These are phyloP conservation scores for Dissophora ornata DNA, from an alignment of 192 early-diverging fungal genomes.

Conservation along the genomic window DNA sequence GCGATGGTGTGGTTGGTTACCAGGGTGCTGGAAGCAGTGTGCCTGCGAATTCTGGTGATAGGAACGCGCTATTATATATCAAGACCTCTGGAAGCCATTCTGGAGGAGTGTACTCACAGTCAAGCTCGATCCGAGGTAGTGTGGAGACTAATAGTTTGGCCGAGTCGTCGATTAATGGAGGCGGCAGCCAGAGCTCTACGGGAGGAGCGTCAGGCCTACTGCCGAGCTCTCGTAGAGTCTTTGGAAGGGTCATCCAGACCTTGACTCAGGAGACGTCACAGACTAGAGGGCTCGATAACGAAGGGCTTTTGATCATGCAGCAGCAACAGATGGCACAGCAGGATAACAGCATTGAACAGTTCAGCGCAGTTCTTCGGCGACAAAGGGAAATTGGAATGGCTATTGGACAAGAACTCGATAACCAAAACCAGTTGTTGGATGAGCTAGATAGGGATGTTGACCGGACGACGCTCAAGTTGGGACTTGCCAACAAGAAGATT, in stretches of 20 bases:
- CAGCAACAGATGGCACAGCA: constrained; percentile 83
- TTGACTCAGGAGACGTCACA: constrained; percentile 79
- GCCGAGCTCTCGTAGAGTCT: constrained; percentile 63
- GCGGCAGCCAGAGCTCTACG: too few relatives aligned
- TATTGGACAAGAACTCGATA: constrained; percentile 91
- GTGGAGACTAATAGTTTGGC: constrained; percentile 17
- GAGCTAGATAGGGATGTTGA: constrained; percentile 88
- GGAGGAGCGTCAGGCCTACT: constrained; percentile 10
- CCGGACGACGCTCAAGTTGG: constrained; percentile 77
- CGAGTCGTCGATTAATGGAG: constrained; percentile 16
- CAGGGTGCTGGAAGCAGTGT: constrained; percentile 44
- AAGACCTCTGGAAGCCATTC: neutral
- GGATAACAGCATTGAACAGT: constrained; percentile 80
- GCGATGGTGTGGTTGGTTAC: constrained; percentile 54
- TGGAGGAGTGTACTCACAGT: constrained; percentile 18
- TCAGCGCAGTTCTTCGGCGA: constrained; percentile 79
- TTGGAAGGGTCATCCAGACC: constrained; percentile 70
- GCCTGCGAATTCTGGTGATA: constrained; percentile 58
- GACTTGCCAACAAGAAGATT: constrained; percentile 83
- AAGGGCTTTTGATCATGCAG: constrained; percentile 82
- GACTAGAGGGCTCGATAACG: constrained; percentile 82
- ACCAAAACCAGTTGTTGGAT: constrained; percentile 89
- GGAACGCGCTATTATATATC: constrained; percentile 52
- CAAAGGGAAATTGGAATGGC: constrained; percentile 89
- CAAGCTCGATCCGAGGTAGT: constrained; percentile 23